Evolutionary conservation across 148 eudicot species (phyloP).

Genomic region (Linanthus parryae): DNA sequence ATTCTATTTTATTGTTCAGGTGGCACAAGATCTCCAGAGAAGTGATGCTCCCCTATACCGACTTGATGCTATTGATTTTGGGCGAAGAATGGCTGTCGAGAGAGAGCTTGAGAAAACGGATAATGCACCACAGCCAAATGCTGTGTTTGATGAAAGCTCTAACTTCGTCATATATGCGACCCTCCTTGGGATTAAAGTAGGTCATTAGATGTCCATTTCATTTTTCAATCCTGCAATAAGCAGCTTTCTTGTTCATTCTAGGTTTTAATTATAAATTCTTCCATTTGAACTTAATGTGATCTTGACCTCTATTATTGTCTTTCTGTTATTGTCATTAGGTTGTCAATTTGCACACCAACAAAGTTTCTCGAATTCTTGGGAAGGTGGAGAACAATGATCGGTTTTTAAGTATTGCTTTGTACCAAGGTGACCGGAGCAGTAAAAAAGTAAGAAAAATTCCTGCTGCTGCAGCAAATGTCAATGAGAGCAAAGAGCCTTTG

Average conservation of each 20-base stretch:
- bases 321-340: constrained; percentile 35
- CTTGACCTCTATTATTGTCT: no score
- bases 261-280: no score
- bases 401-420: constrained; percentile 81
- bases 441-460: constrained; percentile 90
- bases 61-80: constrained; percentile 95
- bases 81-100: constrained; percentile 94
- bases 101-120: constrained; percentile 93
- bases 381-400: constrained; percentile 98
- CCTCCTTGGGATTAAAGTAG: constrained; percentile 95
- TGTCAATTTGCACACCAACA: constrained; percentile 88
- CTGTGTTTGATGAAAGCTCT: constrained; percentile 95
- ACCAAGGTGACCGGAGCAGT: constrained; percentile 94
- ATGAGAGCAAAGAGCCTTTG: constrained; percentile 92
- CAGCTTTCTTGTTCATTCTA: no score
- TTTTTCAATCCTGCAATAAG: no score
- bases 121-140: constrained; percentile 80
- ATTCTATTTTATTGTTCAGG: constrained; percentile 36
- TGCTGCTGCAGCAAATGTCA: constrained; percentile 86
- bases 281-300: no score
- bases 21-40: constrained; percentile 97
- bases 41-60: constrained; percentile 85
- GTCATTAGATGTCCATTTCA: constrained; percentile 12
- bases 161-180: constrained; percentile 92
- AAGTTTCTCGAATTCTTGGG: constrained; percentile 88